Percentiles rank a stretch among this genome's conserved stretches.
Conservation (phyloP, 345 rosid species). For the Dipteronia sinensis region DNA sequence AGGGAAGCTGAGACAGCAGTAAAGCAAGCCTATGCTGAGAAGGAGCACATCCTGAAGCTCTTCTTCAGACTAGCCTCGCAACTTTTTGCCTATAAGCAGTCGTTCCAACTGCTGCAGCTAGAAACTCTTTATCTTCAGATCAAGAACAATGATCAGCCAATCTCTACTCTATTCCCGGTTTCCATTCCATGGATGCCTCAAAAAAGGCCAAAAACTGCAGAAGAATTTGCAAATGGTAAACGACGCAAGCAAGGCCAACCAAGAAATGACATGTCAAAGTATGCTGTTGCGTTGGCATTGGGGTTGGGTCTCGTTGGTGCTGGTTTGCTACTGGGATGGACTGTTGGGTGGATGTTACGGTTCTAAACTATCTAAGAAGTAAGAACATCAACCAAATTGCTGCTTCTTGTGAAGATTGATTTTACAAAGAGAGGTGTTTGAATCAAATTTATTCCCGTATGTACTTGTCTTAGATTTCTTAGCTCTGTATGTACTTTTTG, state of each 20-base stretch:
- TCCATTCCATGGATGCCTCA: slow-evolving; percentile 57
- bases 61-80: slow-evolving; percentile 92
- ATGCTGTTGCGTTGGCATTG: slow-evolving; percentile 63
- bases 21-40: slow-evolving; percentile 75
- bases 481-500: not conserved
- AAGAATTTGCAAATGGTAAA: slow-evolving; percentile 41
- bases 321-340: slow-evolving; percentile 95
- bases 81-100: slow-evolving; percentile 91
- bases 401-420: slow-evolving; percentile 19
- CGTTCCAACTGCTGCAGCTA: slow-evolving; percentile 84
- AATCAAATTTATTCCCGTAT: slow-evolving; percentile 5
- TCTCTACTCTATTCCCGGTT: slow-evolving; percentile 48
- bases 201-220: slow-evolving; percentile 38
- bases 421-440: slow-evolving; percentile 15
- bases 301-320: slow-evolving; percentile 94
- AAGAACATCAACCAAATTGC: slow-evolving; percentile 13
- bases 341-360: slow-evolving; percentile 89
- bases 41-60: slow-evolving; percentile 75
- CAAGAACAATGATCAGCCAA: slow-evolving; percentile 56
- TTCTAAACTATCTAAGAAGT: slow-evolving; percentile 32
- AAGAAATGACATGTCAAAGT: slow-evolving; percentile 43
- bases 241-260: slow-evolving; percentile 37
- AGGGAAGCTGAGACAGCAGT: slow-evolving; percentile 96
- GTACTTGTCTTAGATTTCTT: slow-evolving; percentile 13
- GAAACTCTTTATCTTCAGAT: slow-evolving; percentile 66